Percentiles rank a stretch among this genome's conserved stretches.
Evolutionary conservation across 257 asterid species (phyloP).

Genomic region (Capsicum baccatum): DNA sequence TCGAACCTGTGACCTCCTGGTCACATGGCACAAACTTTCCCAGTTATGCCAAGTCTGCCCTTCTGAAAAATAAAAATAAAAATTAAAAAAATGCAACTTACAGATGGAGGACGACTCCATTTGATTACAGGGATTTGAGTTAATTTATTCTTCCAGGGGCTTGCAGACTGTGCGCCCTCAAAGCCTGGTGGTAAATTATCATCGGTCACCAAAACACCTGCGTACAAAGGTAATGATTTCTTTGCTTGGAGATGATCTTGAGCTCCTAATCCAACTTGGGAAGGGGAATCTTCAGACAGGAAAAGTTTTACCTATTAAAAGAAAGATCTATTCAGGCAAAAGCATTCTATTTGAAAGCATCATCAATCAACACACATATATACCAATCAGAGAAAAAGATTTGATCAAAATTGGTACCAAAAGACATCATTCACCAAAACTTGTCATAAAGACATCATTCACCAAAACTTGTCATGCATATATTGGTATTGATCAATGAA

Average conservation of each 20-base stretch:
- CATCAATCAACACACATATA: background rate
- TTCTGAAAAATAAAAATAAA: background rate
- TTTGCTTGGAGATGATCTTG: constrained; percentile 93
- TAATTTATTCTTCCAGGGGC: constrained; percentile 52
- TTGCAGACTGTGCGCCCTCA: constrained; percentile 65
- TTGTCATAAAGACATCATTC: background rate
- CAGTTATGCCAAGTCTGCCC: too few relatives aligned
- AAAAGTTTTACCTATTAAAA: constrained; percentile 71
- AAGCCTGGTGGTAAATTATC: constrained; percentile 94
- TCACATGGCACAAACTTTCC: too few relatives aligned
- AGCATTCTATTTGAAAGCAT: background rate
- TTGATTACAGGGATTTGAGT: constrained; percentile 70
- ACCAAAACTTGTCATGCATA: background rate
- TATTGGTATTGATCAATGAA: background rate
- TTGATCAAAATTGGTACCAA: constrained; percentile 13
- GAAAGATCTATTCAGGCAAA: constrained; percentile 2
- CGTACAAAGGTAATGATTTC: constrained; percentile 53
- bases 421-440: background rate
- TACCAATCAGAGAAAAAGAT: background rate
- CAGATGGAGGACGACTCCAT: constrained; percentile 82
- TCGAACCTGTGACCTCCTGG: too few relatives aligned
- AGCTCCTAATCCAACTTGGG: constrained; percentile 69
- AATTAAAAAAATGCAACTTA: constrained; percentile 41
- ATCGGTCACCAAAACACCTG: constrained; percentile 55
- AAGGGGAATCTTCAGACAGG: constrained; percentile 82